Evolutionary conservation across 2,329 filamentous ascomycete genomes (phyloP).

Genomic region (Colletotrichum sp.): DNA sequence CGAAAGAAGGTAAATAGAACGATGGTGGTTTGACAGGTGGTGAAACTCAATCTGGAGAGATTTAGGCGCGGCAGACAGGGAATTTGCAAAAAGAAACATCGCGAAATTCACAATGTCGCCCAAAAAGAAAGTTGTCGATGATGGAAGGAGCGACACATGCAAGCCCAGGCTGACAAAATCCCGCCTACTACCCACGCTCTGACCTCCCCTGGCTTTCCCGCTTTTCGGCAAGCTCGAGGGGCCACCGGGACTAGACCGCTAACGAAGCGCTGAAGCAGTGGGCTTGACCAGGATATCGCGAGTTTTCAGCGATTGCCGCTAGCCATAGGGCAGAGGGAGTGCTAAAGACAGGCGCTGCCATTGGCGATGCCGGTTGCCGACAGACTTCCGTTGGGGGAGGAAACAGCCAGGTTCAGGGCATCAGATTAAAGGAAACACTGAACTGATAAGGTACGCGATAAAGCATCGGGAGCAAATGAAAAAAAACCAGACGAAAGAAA

Average conservation of each 20-base stretch:
- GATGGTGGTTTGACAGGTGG: background rate
- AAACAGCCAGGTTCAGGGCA: background rate
- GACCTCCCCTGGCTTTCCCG: background rate
- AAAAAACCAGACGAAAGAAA: conserved; percentile 2
- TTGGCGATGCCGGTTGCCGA: background rate
- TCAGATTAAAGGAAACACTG: background rate
- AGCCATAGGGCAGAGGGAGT: background rate
- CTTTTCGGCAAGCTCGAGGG: background rate
- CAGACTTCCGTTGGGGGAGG: background rate
- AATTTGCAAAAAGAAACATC: background rate
- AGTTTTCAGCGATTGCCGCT: background rate
- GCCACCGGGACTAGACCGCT: background rate
- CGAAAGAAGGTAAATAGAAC: background rate
- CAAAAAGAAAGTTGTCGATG: background rate
- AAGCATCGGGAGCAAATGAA: background rate
- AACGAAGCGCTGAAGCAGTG: background rate
- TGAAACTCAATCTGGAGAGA: background rate
- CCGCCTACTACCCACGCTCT: background rate
- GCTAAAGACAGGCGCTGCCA: background rate
- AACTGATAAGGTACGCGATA: background rate
- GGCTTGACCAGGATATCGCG: background rate
- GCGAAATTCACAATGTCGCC: background rate
- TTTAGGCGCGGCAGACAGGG: background rate
- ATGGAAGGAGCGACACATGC: background rate
- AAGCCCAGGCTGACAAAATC: conserved; percentile 7